These are phyloP conservation scores for Rhodomyrtus psidioides DNA, from an alignment of 441 rosid species.

Conservation along the genomic window DNA sequence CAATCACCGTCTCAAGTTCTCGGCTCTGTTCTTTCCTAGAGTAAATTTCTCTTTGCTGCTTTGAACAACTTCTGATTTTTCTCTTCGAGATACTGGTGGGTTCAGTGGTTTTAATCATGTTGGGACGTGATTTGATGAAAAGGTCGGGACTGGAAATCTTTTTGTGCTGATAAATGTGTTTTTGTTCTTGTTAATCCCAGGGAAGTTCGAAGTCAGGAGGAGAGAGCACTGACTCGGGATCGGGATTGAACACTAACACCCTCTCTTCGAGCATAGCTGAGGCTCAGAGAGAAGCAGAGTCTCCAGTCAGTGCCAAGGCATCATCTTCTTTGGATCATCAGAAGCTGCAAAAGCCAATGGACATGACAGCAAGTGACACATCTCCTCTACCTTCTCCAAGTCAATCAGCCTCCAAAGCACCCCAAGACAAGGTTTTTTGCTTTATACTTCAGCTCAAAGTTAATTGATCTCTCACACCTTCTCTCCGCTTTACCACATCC, in stretches of 20 bases:
- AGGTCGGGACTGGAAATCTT: not conserved
- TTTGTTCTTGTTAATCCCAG: constrained; percentile 24
- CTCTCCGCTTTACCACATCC: constrained; percentile 29
- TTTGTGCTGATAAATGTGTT: not conserved
- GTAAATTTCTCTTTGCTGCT: not conserved
- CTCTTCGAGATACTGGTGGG: not conserved
- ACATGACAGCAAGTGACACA: constrained; percentile 44
- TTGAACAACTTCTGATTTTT: not conserved
- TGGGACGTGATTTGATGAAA: not conserved
- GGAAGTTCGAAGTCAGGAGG: constrained; percentile 86
- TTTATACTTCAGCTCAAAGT: constrained; percentile 4
- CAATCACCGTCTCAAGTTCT: not conserved
- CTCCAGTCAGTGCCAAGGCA: constrained; percentile 66
- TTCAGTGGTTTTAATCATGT: not conserved
- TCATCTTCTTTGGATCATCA: constrained; percentile 37
- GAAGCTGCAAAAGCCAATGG: constrained; percentile 24
- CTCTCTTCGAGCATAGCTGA: constrained; percentile 61
- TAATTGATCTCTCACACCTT: not conserved
- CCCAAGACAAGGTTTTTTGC: constrained; percentile 70
- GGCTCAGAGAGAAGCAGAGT: constrained; percentile 61
- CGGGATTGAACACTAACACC: constrained; percentile 47
- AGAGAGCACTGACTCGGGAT: constrained; percentile 87
- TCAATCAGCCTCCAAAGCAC: constrained; percentile 43
- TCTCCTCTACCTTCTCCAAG: constrained; percentile 45
- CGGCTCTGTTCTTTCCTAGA: not conserved